phyloP scores from a whole-genome alignment of 176 grass and related monocot species.

The Oryza glumipatula region DNA sequence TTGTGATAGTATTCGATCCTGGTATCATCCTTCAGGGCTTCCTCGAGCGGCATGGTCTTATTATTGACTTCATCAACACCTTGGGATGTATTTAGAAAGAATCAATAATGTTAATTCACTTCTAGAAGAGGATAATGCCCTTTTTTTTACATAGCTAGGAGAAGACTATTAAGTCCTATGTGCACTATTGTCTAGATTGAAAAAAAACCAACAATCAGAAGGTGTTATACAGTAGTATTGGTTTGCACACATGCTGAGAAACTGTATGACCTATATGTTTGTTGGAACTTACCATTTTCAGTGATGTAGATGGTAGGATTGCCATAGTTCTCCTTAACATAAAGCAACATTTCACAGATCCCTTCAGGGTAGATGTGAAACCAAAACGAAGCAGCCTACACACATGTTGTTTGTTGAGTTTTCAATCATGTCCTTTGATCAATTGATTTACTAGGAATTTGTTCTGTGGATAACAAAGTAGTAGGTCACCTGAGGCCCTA shows the following conservation, averaged over 20 bases:
- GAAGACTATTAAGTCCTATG: neutral
- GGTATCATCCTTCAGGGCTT: constrained; percentile 55
- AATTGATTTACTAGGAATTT: neutral
- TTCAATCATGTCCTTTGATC: neutral
- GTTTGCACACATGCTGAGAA: neutral
- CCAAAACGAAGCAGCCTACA: constrained; percentile 49
- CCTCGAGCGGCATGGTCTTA: constrained; percentile 42
- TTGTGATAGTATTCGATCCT: constrained; percentile 21
- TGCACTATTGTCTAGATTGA: no score
- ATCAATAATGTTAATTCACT: neutral
- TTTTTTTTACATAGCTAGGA: neutral
- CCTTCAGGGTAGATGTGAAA: constrained; percentile 53
- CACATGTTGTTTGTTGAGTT: neutral
- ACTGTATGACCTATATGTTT: neutral
- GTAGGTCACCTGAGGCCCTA: constrained; percentile 50
- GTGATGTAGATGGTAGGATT: no score
- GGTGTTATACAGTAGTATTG: neutral
- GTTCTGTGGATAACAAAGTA: neutral
- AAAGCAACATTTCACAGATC: constrained; percentile 45
- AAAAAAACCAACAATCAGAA: neutral
- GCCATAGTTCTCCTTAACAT: constrained; percentile 35
- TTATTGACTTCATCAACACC: constrained; percentile 52
- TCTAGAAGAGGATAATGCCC: neutral
- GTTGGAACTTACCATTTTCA: constrained; percentile 45
- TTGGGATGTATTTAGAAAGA: neutral